A percentile compares a stretch with the other conserved stretches of the same genome.
These are phyloP conservation scores for Apiotrichum domesticum DNA, from an alignment of 1,284 basidiomycete genomes.

Conservation along the genomic window DNA sequence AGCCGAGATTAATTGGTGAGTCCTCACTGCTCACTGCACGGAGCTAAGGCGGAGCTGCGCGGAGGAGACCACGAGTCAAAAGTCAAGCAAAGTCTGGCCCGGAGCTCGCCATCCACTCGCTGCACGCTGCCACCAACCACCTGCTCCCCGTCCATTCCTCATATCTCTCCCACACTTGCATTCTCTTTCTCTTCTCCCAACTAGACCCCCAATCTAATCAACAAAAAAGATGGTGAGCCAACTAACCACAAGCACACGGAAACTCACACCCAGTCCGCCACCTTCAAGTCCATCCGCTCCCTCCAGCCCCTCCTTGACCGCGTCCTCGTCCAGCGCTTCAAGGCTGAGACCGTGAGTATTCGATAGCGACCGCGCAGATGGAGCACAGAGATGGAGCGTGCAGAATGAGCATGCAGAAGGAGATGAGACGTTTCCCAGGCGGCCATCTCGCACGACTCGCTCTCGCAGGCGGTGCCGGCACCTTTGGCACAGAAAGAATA, in stretches of 20 bases:
- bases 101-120: too few relatives aligned
- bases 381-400: neutral
- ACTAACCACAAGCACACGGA: too few relatives aligned
- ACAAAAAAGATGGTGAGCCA: slow-evolving; percentile 17
- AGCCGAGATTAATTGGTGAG: neutral
- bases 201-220: slow-evolving; percentile 3
- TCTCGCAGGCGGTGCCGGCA: too few relatives aligned
- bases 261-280: slow-evolving; percentile 47
- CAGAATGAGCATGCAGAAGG: too few relatives aligned
- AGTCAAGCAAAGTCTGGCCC: too few relatives aligned
- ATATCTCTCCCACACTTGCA: neutral
- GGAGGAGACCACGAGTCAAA: neutral
- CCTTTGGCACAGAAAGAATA: too few relatives aligned
- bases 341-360: slow-evolving; percentile 71
- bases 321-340: slow-evolving; percentile 94
- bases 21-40: neutral
- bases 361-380: neutral
- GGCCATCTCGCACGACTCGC: too few relatives aligned
- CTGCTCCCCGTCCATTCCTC: neutral
- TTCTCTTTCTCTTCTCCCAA: neutral
- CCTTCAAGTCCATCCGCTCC: slow-evolving; percentile 91
- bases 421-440: too few relatives aligned
- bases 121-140: too few relatives aligned
- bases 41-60: neutral
- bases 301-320: slow-evolving; percentile 90